Evolutionary conservation across 768 basidiomycete species (phyloP), one percentile per base, ranked within the genome.

Genomic region (Filobasidium wieringae): DNA sequence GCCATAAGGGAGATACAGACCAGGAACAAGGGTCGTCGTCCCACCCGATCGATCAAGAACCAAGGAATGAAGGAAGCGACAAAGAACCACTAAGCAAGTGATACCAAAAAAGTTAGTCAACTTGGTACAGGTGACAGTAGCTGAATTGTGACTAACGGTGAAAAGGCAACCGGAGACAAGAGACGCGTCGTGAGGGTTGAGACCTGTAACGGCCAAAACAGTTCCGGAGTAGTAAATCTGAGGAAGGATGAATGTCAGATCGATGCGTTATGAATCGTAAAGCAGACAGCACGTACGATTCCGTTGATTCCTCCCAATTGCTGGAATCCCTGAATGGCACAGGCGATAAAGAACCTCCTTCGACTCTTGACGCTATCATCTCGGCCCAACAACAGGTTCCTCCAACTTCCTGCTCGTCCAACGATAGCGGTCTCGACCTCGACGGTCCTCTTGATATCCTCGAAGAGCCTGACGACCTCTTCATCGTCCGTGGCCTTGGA

Each of bases 51-150:
- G 61, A 70, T 70, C 53, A 70, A 55, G 27, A 62, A 56, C 68
- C 68, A 69, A 8, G 69, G 69, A 49, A 70, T 68, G 63, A 68
- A 70, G 11, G 69, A 70, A 15, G 67, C 67, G 53, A 68, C 62
- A 57, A 70, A 70, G 64, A 70, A 70, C 67, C 69, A 70, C n/a
- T n/a, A n/a, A n/a, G n/a, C 37, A 27, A 47, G 43, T 5, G 43
- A 47, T n/a, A n/a, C 11, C 17, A 39, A n/a, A n/a, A n/a, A n/a
- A n/a, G n/a, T n/a, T n/a, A n/a, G n/a, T n/a, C n/a, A n/a, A n/a
- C n/a, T n/a, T n/a, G n/a, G n/a, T n/a, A 39, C 37, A 39, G n/a
- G n/a, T 12, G 12, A 40, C 5, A 5, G 17, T 5, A 11, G 3
- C 17, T 40, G 4, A 40, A 22, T 17, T 4, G 37, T 4, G 11